Conservation (phyloP, 768 basidiomycete species). For the Wakefieldia striispora region DNA sequence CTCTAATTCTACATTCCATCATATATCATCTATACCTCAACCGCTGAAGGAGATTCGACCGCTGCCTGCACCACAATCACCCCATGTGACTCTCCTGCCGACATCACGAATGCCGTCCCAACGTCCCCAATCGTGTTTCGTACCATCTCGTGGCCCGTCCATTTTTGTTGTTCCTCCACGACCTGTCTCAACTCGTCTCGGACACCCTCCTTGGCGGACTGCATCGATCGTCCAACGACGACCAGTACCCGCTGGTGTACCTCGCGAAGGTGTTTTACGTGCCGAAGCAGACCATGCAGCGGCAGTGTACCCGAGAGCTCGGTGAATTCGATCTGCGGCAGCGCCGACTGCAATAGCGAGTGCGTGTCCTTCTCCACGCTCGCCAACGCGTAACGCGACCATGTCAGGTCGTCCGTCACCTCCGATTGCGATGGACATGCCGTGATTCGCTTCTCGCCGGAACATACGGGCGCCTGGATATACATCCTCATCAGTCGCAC, state of each 20-base stretch:
- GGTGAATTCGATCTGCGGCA: constrained; percentile 63
- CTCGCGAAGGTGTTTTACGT: constrained; percentile 29
- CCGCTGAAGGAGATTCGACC: constrained; percentile 15
- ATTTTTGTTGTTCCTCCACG: constrained; percentile 29
- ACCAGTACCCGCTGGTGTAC: constrained; percentile 47
- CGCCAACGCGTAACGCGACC: constrained; percentile 57
- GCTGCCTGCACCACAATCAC: constrained; percentile 69
- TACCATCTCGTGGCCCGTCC: constrained; percentile 35
- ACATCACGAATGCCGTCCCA: constrained; percentile 69
- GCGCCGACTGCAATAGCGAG: constrained; percentile 32
- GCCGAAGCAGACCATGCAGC: constrained; percentile 53
- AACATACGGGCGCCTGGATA: not conserved
- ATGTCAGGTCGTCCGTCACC: constrained; percentile 78
- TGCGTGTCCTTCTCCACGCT: constrained; percentile 6
- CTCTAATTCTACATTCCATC: too few species aligned
- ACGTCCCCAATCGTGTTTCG: constrained; percentile 86
- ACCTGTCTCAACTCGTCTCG: constrained; percentile 55
- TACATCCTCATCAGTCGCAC: not conserved
- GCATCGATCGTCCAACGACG: constrained; percentile 73
- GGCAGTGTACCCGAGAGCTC: constrained; percentile 49
- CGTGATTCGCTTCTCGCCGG: constrained; percentile 57
- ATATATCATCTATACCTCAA: constrained; percentile 1
- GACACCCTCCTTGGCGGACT: constrained; percentile 62
- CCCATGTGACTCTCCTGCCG: constrained; percentile 54
- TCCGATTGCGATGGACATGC: constrained; percentile 69